Conservation (phyloP, 495 filamentous ascomycete species). For the Jackrogersella multiformis region DNA sequence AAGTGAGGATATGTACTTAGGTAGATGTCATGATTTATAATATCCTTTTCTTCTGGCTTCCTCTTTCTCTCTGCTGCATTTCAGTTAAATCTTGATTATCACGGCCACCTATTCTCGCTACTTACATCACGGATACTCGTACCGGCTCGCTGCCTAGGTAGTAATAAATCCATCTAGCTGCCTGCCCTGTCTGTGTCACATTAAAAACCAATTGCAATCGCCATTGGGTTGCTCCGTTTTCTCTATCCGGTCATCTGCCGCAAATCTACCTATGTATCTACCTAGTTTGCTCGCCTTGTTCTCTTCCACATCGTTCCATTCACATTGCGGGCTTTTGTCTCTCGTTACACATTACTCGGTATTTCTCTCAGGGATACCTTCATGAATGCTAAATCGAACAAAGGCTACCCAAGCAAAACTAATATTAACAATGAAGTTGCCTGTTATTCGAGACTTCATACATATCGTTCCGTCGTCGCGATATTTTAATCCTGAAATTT, state of each 20-base stretch:
- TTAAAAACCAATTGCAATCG: conserved; percentile 13
- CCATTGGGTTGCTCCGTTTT: conserved; percentile 29
- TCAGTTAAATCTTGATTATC: background rate
- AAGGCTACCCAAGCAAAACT: background rate
- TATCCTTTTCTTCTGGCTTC: conserved; percentile 18
- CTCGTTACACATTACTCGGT: conserved; percentile 7
- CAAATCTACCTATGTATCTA: background rate
- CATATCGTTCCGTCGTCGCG: background rate
- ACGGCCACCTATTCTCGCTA: no score
- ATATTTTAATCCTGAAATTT: background rate
- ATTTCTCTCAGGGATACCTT: conserved; percentile 6
- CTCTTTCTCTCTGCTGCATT: background rate
- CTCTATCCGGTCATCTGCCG: conserved; percentile 28
- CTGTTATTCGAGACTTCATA: background rate
- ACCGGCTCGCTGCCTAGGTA: no score
- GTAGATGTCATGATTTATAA: background rate
- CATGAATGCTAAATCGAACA: background rate
- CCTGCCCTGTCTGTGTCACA: conserved; percentile 27
- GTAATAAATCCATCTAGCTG: background rate
- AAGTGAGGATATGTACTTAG: no score
- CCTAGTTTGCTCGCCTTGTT: conserved; percentile 3
- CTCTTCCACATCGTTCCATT: conserved; percentile 16
- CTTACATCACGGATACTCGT: no score
- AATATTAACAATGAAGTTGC: background rate
- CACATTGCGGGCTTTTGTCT: conserved; percentile 11